phyloP scores from a whole-genome alignment of 306 rosid species.

The Luffa acutangula region DNA sequence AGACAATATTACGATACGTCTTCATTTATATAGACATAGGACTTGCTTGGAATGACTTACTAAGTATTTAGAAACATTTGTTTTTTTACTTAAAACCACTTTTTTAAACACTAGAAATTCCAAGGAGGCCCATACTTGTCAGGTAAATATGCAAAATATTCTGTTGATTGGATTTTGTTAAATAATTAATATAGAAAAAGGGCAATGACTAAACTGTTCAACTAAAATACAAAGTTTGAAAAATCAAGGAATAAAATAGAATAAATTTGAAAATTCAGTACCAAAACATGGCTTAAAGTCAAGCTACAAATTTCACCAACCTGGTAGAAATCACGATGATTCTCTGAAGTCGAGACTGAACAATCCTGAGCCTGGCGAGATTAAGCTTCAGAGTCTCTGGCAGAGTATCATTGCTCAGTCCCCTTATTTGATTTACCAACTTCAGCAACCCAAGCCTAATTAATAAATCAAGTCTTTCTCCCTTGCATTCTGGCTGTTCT shows the following conservation, averaged over 20 bases:
- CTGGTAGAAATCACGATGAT: slow-evolving; percentile 24
- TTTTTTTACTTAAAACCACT: no score
- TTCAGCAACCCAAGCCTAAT: slow-evolving; percentile 29
- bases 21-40: no score
- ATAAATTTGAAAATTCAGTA: neutral
- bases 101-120: no score
- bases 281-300: neutral
- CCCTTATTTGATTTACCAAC: slow-evolving; percentile 23
- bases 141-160: no score
- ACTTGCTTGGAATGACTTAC: no score
- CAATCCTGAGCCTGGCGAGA: slow-evolving; percentile 23
- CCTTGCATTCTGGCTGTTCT: slow-evolving; percentile 24
- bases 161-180: neutral
- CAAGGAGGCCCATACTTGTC: no score
- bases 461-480: slow-evolving; percentile 24
- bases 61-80: no score
- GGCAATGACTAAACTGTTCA: neutral
- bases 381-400: slow-evolving; percentile 30
- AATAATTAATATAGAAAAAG: neutral
- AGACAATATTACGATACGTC: no score
- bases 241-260: neutral
- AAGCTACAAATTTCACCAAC: slow-evolving; percentile 6
- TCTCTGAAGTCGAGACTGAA: slow-evolving; percentile 28
- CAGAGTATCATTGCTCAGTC: slow-evolving; percentile 16
- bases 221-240: neutral